Evolutionary conservation across 148 eudicot genomes (phyloP), one percentile per base, ranked within the genome.

Genomic region (Vaccinium darrowii): DNA sequence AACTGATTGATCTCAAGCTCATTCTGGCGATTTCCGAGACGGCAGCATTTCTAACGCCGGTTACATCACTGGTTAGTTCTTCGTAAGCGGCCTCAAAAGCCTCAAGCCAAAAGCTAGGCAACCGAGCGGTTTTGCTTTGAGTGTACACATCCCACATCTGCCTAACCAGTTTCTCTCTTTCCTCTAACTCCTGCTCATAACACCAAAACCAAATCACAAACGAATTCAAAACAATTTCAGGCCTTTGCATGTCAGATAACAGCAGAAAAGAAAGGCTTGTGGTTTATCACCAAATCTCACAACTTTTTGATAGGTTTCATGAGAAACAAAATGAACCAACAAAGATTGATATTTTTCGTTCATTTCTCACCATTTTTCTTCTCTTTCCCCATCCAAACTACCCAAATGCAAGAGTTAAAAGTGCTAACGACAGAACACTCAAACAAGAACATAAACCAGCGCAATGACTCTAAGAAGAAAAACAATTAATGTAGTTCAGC

Each of bases 81-180:
- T 90, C 91, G n/a, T 91, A 91, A 1, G 92, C 93, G n/a, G 92
- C 93, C 84, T 88, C 86, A 51, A 91, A 91, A 39, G 93, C 93
- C 16, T 85, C 88, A 3, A 87, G 89, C 93, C 93, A 91, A 80
- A 91, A 91, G 11, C 86, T 83, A 6, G 92, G 93, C 87, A 91
- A 75, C 62, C 86, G 81, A n/a, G 84, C 82, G 7, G 67, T 86
- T 36, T 57, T 88, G 74, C 91, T 89, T 16, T 89, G 92, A 15
- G 88, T 87, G 85, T 91, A 91, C 23, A 86, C 83, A 79, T 91
- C 85, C 93, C 93, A 91, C 90, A 91, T 87, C 16, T 89, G 91
- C 82, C 81, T 90, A 76, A 91, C 93, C 84, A 87, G 58, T 76
- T 91, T 91, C 86, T 90, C 93, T 73, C 92, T 86, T 57, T 91